Percentiles rank a stretch among this genome's conserved stretches.
phyloP scores from a whole-genome alignment of 2,329 filamentous ascomycete species.

The Teratosphaeriaceae sp. region DNA sequence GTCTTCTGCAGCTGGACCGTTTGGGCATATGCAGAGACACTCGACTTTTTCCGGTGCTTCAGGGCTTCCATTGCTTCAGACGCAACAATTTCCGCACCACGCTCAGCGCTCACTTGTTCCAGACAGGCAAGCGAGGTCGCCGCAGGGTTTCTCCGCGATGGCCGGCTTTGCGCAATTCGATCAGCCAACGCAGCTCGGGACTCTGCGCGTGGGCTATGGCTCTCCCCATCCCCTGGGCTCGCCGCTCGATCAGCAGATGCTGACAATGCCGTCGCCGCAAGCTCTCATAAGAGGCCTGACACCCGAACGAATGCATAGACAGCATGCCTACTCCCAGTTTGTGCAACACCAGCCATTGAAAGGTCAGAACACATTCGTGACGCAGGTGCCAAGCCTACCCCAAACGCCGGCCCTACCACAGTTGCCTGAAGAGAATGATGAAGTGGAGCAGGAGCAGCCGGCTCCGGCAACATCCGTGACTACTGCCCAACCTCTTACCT shows the following conservation, averaged over 20 bases:
- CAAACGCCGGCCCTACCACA: slow-evolving; percentile 54
- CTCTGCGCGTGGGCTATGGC: slow-evolving; percentile 23
- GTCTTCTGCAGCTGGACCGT: slow-evolving; percentile 53
- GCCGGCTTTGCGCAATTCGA: too few species aligned
- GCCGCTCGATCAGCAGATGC: slow-evolving; percentile 46
- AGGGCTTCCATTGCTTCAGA: slow-evolving; percentile 58
- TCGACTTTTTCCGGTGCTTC: slow-evolving; percentile 65
- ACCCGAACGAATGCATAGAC: slow-evolving; percentile 42
- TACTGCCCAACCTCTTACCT: slow-evolving; percentile 19
- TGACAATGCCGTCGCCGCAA: slow-evolving; percentile 19
- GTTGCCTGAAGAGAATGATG: slow-evolving; percentile 65
- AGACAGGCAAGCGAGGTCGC: slow-evolving; percentile 12
- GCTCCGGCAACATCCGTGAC: slow-evolving; percentile 16
- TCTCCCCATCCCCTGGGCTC: slow-evolving; percentile 44
- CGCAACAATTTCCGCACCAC: slow-evolving; percentile 25
- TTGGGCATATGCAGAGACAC: slow-evolving; percentile 60
- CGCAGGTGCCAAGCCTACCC: slow-evolving; percentile 34
- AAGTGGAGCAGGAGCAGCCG: slow-evolving; percentile 33
- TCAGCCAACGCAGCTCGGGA: slow-evolving; percentile 34
- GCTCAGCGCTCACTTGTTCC: slow-evolving; percentile 8
- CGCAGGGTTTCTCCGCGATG: too few species aligned
- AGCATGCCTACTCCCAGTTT: slow-evolving; percentile 35
- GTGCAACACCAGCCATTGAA: slow-evolving; percentile 17
- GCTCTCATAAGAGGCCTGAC: slow-evolving; percentile 33
- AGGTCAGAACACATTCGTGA: slow-evolving; percentile 18